A percentile compares a stretch with the other conserved stretches of the same genome.
These are phyloP conservation scores for Poteriospumella lacustris DNA, from an alignment of 108 stramenopile genomes.

Conservation along the genomic window DNA sequence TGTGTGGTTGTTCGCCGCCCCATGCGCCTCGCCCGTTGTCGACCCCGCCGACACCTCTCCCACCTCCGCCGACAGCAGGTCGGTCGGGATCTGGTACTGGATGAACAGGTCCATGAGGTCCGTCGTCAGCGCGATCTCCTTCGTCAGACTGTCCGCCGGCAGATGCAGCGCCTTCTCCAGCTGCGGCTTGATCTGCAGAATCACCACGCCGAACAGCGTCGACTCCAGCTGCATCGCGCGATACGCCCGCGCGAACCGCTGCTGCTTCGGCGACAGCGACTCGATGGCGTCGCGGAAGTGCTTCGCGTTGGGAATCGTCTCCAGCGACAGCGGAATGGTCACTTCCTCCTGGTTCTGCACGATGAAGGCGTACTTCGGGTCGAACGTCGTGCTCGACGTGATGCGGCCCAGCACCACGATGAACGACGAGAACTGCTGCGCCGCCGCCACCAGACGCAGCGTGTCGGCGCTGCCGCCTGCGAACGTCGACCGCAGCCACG, in stretches of 20 bases:
- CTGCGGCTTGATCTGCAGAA: constrained; percentile 78
- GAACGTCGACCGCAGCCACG: not conserved
- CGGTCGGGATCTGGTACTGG: constrained; percentile 75
- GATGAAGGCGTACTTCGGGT: constrained; percentile 74
- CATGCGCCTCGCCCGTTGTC: too few species aligned
- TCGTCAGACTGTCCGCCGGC: constrained; percentile 61
- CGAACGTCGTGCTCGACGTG: constrained; percentile 53
- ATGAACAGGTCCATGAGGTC: constrained; percentile 72
- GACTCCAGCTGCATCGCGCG: constrained; percentile 72
- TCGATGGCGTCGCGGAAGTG: constrained; percentile 76
- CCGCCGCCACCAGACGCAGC: not conserved
- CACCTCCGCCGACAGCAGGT: constrained; percentile 71
- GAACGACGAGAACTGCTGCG: constrained; percentile 6
- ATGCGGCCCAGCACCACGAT: constrained; percentile 59
- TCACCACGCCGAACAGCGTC: constrained; percentile 68
- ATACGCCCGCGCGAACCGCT: constrained; percentile 65
- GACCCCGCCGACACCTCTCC: too few species aligned
- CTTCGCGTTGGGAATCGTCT: constrained; percentile 70
- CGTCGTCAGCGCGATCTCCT: constrained; percentile 72
- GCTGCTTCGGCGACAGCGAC: constrained; percentile 75
- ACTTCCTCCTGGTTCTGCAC: constrained; percentile 80
- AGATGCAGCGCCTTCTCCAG: constrained; percentile 65
- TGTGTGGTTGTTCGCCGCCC: too few species aligned
- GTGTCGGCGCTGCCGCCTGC: not conserved
- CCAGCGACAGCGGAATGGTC: constrained; percentile 66